Percentiles rank a stretch among this genome's conserved stretches.
Evolutionary conservation across 1,284 basidiomycete genomes (phyloP).

Genomic region (Pisolithus thermaeus): DNA sequence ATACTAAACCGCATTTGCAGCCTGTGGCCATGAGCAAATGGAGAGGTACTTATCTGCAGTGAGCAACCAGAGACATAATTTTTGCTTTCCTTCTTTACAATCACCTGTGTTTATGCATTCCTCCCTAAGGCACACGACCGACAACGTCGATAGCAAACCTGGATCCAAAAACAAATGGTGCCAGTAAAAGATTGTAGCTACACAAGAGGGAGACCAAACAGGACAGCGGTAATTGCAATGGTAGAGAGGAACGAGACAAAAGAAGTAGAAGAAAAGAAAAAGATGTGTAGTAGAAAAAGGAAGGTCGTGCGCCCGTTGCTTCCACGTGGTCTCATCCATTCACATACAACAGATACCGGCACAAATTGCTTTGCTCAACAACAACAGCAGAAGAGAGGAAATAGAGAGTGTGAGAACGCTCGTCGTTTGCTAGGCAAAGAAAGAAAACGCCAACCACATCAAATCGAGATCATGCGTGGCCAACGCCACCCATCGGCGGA

Average conservation of each 20-base stretch:
- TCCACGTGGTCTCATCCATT: conserved; percentile 7
- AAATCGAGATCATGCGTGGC: conserved; percentile 24
- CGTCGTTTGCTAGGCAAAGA: neutral
- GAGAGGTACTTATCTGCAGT: too few species aligned
- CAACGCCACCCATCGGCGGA: conserved; percentile 67
- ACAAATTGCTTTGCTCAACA: conserved; percentile 24
- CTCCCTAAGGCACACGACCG: neutral
- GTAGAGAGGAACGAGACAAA: neutral
- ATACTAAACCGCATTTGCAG: too few species aligned
- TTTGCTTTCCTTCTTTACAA: too few species aligned
- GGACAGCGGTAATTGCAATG: neutral
- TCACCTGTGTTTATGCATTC: too few species aligned
- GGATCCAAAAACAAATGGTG: conserved; percentile 24
- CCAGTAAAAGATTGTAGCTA: conserved; percentile 26
- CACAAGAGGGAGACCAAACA: conserved; percentile 11
- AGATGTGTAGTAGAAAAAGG: too few species aligned
- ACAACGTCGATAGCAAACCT: neutral
- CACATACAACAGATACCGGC: conserved; percentile 26
- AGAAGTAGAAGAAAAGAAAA: neutral
- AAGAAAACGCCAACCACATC: conserved; percentile 2
- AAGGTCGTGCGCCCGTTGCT: too few species aligned
- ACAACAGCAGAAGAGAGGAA: conserved; percentile 14
- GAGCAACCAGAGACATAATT: neutral
- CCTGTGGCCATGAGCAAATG: neutral
- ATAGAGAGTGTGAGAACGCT: conserved; percentile 1